Percentiles rank a stretch among this genome's conserved stretches.
Conservation (phyloP, 2,329 filamentous ascomycete genomes). For the Didymella keratinophila region DNA sequence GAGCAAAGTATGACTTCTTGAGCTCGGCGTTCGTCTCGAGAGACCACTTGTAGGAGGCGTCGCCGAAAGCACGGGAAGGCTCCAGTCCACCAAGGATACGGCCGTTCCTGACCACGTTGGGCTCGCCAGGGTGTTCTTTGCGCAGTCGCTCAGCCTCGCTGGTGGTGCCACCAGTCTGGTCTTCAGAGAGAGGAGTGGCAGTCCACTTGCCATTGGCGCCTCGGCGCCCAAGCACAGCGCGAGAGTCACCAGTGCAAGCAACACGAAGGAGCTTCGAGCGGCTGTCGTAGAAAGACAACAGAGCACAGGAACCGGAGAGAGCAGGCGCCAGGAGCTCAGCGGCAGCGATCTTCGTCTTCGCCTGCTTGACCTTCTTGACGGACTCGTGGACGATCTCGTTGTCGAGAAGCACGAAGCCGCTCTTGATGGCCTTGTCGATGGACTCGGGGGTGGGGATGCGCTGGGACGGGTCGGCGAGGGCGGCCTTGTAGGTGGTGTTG, state of each 20-base stretch:
- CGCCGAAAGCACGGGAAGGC: constrained; percentile 92
- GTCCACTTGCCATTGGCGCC: constrained; percentile 86
- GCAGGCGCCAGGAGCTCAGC: constrained; percentile 92
- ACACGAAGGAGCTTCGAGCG: constrained; percentile 87
- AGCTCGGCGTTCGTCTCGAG: constrained; percentile 83
- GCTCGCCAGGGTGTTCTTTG: constrained; percentile 86
- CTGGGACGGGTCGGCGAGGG: constrained; percentile 63
- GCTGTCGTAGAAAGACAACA: constrained; percentile 95
- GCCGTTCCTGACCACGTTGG: constrained; percentile 85
- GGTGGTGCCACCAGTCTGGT: constrained; percentile 90
- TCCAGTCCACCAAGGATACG: constrained; percentile 91
- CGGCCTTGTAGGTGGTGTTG: constrained; percentile 87
- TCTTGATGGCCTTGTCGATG: constrained; percentile 91
- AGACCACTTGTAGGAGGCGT: constrained; percentile 97
- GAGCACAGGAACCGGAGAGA: constrained; percentile 93
- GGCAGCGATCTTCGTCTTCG: constrained; percentile 86
- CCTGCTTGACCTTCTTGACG: constrained; percentile 88
- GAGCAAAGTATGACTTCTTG: constrained; percentile 85
- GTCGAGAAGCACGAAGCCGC: constrained; percentile 86
- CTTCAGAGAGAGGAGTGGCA: constrained; percentile 85
- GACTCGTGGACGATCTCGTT: constrained; percentile 94
- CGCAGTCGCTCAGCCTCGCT: constrained; percentile 85
- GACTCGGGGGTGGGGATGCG: constrained; percentile 77
- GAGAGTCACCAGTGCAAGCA: constrained; percentile 94
- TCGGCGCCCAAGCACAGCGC: constrained; percentile 87